phyloP scores from a whole-genome alignment of 495 filamentous ascomycete species.

The Aspergillus biplanus region DNA sequence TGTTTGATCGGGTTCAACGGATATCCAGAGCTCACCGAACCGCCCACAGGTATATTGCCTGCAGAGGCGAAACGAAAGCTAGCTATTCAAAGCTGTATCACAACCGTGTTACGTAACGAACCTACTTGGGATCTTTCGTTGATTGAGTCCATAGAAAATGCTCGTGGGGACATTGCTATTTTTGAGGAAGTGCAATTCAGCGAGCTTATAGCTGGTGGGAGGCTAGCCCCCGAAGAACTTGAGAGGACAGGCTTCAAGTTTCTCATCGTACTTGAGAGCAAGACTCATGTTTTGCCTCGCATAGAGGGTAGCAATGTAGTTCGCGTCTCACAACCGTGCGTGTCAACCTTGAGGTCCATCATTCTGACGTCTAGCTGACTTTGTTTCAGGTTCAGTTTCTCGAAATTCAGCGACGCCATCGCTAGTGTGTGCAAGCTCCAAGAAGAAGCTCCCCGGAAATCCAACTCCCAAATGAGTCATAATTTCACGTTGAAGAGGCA shows the following conservation, averaged over 20 bases:
- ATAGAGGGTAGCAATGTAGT: constrained; percentile 10
- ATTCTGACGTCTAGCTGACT: constrained; percentile 5
- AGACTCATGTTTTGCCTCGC: not conserved
- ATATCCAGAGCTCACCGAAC: constrained; percentile 26
- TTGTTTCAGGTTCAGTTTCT: constrained; percentile 21
- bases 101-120: constrained; percentile 12
- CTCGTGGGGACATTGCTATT: constrained; percentile 21
- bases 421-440: constrained; percentile 8
- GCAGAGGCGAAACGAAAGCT: constrained; percentile 29
- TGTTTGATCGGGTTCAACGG: constrained; percentile 28
- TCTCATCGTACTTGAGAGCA: constrained; percentile 24
- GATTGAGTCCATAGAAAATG: constrained; percentile 15
- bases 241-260: constrained; percentile 13
- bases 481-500: too few relatives aligned
- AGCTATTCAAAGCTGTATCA: constrained; percentile 26
- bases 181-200: constrained; percentile 23
- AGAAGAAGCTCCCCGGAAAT: not conserved
- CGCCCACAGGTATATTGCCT: constrained; percentile 26
- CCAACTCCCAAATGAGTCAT: not conserved
- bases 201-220: not conserved
- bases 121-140: constrained; percentile 17
- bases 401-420: constrained; percentile 19
- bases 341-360: not conserved
- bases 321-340: constrained; percentile 26
- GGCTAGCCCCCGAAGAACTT: not conserved